Conservation (phyloP, 2,329 filamentous ascomycete genomes). For the Chaetomiaceae sp. region DNA sequence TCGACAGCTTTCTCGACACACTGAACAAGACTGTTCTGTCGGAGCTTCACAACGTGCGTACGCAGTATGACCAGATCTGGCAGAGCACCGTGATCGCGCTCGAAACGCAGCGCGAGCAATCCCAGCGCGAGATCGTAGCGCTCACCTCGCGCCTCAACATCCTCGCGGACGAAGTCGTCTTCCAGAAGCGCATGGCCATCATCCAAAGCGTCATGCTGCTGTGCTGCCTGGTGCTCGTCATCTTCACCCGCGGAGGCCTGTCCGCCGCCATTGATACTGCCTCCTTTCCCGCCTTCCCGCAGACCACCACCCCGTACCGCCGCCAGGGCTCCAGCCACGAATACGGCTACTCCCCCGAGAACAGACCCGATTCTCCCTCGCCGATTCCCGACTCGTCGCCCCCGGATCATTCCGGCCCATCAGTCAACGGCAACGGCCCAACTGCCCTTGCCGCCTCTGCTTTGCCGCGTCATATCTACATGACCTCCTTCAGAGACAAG, state of each 20-base stretch:
- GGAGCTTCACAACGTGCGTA: slow-evolving; percentile 70
- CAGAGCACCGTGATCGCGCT: slow-evolving; percentile 90
- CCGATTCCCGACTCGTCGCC: slow-evolving; percentile 5
- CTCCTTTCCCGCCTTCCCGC: slow-evolving; percentile 11
- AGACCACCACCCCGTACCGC: slow-evolving; percentile 13
- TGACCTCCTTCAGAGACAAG: slow-evolving; percentile 25
- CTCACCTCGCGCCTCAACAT: slow-evolving; percentile 75
- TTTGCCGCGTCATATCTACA: slow-evolving; percentile 11
- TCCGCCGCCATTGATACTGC: slow-evolving; percentile 10
- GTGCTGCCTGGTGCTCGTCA: slow-evolving; percentile 77
- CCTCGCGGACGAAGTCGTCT: slow-evolving; percentile 85
- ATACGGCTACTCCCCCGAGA: slow-evolving; percentile 5
- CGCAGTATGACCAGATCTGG: slow-evolving; percentile 94
- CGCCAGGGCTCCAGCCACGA: not conserved
- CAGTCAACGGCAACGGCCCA: not conserved
- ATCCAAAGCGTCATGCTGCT: slow-evolving; percentile 83
- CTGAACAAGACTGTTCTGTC: slow-evolving; percentile 83
- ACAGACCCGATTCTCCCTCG: slow-evolving; percentile 9
- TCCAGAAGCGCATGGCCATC: slow-evolving; percentile 87
- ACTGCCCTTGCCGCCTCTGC: slow-evolving; percentile 14
- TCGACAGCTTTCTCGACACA: slow-evolving; percentile 70
- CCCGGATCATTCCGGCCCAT: not conserved
- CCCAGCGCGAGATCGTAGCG: slow-evolving; percentile 75
- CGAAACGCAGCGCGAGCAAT: slow-evolving; percentile 79
- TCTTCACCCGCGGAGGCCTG: slow-evolving; percentile 60